phyloP scores from a whole-genome alignment of 352 stramenopile species.

The Globisporangium mamillatum region DNA sequence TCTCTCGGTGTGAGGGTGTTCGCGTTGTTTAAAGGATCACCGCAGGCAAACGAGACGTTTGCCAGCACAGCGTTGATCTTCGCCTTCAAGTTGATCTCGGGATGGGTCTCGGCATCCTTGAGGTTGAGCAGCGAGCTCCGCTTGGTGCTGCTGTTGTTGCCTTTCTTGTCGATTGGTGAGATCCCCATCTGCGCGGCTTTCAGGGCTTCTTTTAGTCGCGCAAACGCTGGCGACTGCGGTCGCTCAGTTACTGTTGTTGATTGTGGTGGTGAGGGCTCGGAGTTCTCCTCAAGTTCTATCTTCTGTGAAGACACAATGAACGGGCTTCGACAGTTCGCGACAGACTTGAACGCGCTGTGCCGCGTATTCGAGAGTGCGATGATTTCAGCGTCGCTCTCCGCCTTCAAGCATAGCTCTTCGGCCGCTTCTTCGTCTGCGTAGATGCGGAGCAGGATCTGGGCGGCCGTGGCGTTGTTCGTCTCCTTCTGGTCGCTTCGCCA shows the following conservation, averaged over 20 bases:
- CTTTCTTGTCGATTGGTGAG: neutral
- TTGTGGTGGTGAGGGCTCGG: neutral
- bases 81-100: conserved; percentile 58
- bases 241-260: conserved; percentile 19
- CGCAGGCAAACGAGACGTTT: conserved; percentile 53
- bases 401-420: conserved; percentile 26
- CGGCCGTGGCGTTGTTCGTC: conserved; percentile 47
- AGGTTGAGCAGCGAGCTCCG: conserved; percentile 31
- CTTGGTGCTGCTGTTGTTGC: conserved; percentile 15
- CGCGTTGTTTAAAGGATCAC: conserved; percentile 14
- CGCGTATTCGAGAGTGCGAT: conserved; percentile 29
- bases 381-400: conserved; percentile 13
- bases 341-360: conserved; percentile 50
- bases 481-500: conserved; percentile 55
- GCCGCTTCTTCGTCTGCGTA: conserved; percentile 60
- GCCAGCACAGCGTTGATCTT: conserved; percentile 70
- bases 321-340: conserved; percentile 40
- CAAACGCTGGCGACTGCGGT: conserved; percentile 62
- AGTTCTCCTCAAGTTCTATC: neutral
- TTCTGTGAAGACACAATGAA: conserved; percentile 31
- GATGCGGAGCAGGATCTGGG: conserved; percentile 61
- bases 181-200: conserved; percentile 37
- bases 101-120: conserved; percentile 32
- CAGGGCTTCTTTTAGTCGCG: conserved; percentile 66
- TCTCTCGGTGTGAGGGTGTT: conserved; percentile 38